Base-by-base conservation (phyloP, 306 rosid genomes). In the Begonia peltatifolia region DNA sequence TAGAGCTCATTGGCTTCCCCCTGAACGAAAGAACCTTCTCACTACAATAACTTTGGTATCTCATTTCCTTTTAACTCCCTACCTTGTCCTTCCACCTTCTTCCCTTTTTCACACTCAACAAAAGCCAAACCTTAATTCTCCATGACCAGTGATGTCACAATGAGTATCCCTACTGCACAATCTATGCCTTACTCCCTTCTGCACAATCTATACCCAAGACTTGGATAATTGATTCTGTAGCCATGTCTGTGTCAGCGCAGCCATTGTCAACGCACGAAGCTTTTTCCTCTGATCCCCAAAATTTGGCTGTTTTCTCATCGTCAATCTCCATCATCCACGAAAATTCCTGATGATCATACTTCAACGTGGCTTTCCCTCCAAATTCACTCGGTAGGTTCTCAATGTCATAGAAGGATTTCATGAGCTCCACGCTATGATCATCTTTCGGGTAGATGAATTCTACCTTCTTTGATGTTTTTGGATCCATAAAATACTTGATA, bases 401-500 rank as follows among this genome's bases (percentile, higher is more conserved):
- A 76, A 78, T 87, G 3, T 90, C 94, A 42, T 83, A 85, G 53
- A 74, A 76, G 4, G 87, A 81, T 57, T 59, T 72, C 97, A 83
- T 90, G 50, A 90, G 80, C 60, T 90, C 94, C 68, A 85, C 87
- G 11, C 95, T 79, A 35, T 82, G 87, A 58, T 78, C 76, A 30
- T 84, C 76, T 57, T 82, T 82, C 0, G 89, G 87, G 69, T 79
- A 89, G 12, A 84, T 84, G 62, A 89, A 84, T 70, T 83, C 82
- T 70, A 89, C 89, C 69, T 88, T 89, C 54, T 84, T 84, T 69
- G 79, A 84, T 55, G 97, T 84, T 71, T 82, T 89, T 63, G 63
- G 63, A 48, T 84, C 95, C 86, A 89, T 64, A 69, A 89, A 84
- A 63, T 77, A 89, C 77, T 84, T 84, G 50, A 84, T 89, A 56